Evolutionary conservation across 495 filamentous ascomycete species (phyloP).

Genomic region (Aspergillus heteromorphus): DNA sequence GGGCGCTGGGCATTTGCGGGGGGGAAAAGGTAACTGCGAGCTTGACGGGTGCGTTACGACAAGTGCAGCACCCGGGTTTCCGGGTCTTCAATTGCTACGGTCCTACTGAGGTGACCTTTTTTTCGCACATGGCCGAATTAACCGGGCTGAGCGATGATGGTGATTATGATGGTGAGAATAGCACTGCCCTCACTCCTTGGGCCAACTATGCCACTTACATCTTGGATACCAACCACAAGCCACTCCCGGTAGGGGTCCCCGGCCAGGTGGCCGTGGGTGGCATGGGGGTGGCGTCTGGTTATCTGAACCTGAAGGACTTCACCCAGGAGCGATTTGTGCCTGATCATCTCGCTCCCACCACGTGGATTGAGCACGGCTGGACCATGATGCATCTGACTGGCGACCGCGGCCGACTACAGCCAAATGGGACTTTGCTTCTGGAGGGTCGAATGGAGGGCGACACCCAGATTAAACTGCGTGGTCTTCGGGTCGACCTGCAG

Average conservation of each 20-base stretch:
- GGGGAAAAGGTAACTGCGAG: neutral
- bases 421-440: constrained; percentile 25
- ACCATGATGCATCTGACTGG: constrained; percentile 14
- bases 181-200: constrained; percentile 20
- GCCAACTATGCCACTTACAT: constrained; percentile 21
- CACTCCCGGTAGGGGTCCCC: constrained; percentile 41
- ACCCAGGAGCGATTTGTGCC: constrained; percentile 27
- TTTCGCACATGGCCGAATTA: neutral
- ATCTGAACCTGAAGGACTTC: constrained; percentile 31
- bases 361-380: neutral
- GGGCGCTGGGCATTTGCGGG: neutral
- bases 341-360: neutral
- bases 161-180: no score
- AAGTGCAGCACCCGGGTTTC: neutral
- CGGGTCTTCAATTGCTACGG: neutral
- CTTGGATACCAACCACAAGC: constrained; percentile 30
- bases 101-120: neutral
- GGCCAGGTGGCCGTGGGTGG: constrained; percentile 38
- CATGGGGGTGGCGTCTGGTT: constrained; percentile 29
- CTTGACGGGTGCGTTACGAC: neutral
- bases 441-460: constrained; percentile 32
- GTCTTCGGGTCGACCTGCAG: constrained; percentile 44
- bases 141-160: neutral
- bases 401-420: constrained; percentile 12
- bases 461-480: constrained; percentile 45